These are phyloP conservation scores for Lactifluus pinguis DNA, from an alignment of 768 basidiomycete genomes.

Conservation along the genomic window DNA sequence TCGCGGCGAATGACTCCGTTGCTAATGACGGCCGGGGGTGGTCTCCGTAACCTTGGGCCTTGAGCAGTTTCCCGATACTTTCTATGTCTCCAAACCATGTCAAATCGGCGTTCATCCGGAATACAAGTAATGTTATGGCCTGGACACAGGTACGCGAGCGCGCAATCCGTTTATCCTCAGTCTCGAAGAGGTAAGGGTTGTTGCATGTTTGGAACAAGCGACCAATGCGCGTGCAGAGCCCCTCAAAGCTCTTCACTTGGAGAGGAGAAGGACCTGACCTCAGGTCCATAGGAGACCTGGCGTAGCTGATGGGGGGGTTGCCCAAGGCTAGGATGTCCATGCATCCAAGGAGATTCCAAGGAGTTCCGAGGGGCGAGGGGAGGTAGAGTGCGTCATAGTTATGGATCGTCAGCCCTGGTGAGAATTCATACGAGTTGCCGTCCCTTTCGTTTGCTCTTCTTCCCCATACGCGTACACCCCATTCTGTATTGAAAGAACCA, in stretches of 20 bases:
- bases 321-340: not conserved
- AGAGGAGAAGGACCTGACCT: too few species aligned
- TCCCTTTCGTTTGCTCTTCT: not conserved
- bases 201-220: conserved; percentile 13
- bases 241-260: not conserved
- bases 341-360: not conserved
- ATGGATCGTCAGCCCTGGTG: not conserved
- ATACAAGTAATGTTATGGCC: conserved; percentile 3
- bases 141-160: conserved; percentile 10
- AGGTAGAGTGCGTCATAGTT: not conserved
- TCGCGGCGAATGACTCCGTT: conserved; percentile 1
- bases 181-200: not conserved
- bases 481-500: conserved; percentile 5
- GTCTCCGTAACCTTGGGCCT: conserved; percentile 5
- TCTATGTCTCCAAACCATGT: conserved; percentile 6
- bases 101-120: conserved; percentile 3
- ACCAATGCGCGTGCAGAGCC: conserved; percentile 5
- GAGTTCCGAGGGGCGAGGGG: not conserved
- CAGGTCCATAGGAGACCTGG: not conserved
- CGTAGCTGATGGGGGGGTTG: not conserved
- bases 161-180: not conserved
- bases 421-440: not conserved
- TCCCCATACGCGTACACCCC: conserved; percentile 6
- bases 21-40: not conserved
- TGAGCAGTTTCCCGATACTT: not conserved